phyloP scores from a whole-genome alignment of 192 early-diverging fungal genomes.

The Kickxella alabastrina region DNA sequence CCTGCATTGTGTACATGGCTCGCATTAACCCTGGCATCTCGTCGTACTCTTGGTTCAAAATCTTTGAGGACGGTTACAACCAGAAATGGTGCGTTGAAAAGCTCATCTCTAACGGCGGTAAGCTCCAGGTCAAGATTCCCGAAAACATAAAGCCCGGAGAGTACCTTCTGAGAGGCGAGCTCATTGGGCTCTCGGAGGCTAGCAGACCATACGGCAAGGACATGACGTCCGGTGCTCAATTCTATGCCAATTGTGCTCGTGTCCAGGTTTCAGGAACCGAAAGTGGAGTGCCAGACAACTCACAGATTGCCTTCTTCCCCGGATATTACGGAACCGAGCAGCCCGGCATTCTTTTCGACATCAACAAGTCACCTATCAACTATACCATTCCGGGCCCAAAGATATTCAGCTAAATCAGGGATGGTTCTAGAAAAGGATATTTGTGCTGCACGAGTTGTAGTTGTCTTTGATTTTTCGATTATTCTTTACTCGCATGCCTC shows the following conservation, averaged over 20 bases:
- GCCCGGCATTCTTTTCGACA: constrained; percentile 1
- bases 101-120: not conserved
- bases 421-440: no score
- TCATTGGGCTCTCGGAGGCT: constrained; percentile 1
- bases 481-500: no score
- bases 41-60: not conserved
- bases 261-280: not conserved
- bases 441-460: no score
- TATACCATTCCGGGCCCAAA: constrained; percentile 3
- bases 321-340: not conserved
- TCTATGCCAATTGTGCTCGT: constrained; percentile 3
- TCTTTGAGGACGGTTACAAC: not conserved
- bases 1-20: constrained; percentile 7
- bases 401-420: no score
- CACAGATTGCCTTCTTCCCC: not conserved
- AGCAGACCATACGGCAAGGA: not conserved
- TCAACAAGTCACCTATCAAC: not conserved
- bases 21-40: not conserved
- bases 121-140: constrained; percentile 3
- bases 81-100: not conserved
- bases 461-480: no score
- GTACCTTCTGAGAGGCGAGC: constrained; percentile 1
- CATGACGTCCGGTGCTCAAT: constrained; percentile 4
- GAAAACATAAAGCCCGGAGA: not conserved
- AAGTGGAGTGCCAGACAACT: not conserved